These are phyloP conservation scores for Sporothrix luriei DNA, from an alignment of 2,329 filamentous ascomycete genomes.

Conservation along the genomic window DNA sequence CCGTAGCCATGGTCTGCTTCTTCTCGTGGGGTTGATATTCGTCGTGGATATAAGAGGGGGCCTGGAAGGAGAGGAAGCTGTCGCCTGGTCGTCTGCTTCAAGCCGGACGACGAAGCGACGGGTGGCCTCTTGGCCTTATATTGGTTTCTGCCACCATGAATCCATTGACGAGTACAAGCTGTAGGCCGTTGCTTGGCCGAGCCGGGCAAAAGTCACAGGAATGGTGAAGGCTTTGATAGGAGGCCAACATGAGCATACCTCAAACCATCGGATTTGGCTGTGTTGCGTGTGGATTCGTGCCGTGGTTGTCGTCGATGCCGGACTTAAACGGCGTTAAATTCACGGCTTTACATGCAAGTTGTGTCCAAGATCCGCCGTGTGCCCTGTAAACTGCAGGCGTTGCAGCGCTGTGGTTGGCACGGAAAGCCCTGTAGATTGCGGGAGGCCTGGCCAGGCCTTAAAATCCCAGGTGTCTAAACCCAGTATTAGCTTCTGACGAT, in stretches of 20 bases:
- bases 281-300: neutral
- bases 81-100: constrained; percentile 1
- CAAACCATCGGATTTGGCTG: neutral
- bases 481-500: neutral
- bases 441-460: neutral
- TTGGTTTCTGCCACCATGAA: constrained; percentile 10
- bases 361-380: neutral
- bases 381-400: neutral
- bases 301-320: constrained; percentile 14
- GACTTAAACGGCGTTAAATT: constrained; percentile 25
- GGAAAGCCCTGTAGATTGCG: neutral
- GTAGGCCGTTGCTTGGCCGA: constrained; percentile 3
- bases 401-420: neutral
- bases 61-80: neutral
- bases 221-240: neutral
- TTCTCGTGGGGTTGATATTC: neutral
- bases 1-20: neutral
- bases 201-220: neutral
- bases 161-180: neutral
- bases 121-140: constrained; percentile 16
- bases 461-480: neutral
- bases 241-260: neutral
- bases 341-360: neutral
- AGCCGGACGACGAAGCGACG: neutral
- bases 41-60: neutral